Conservation (phyloP, 2,329 filamentous ascomycete genomes). For the Blastomyces silverae region DNA sequence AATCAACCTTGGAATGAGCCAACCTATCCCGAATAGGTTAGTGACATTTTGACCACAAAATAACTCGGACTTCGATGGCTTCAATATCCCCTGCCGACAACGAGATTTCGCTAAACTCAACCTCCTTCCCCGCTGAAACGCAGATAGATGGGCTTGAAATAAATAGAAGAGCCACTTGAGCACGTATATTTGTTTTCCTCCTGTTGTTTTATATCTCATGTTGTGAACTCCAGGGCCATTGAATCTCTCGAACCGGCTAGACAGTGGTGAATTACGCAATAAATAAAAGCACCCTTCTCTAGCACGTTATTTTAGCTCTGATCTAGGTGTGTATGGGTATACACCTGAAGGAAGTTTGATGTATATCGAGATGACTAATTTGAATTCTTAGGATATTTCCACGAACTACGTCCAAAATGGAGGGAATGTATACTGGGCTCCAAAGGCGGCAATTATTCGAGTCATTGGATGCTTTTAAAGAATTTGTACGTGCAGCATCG, state of each 20-base stretch:
- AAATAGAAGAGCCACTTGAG: not conserved
- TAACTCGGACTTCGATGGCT: not conserved
- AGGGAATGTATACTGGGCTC: constrained; percentile 38
- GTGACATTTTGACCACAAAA: not conserved
- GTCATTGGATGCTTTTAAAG: constrained; percentile 38
- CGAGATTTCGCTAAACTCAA: not conserved
- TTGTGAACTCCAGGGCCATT: not conserved
- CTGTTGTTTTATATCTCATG: not conserved
- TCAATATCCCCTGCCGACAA: not conserved
- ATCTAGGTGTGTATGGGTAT: not conserved
- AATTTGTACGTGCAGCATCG: constrained; percentile 36
- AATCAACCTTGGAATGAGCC: not conserved
- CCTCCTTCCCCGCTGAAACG: not conserved
- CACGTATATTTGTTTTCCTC: not conserved
- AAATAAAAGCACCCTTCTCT: not conserved
- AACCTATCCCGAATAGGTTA: not conserved
- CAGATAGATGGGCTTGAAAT: not conserved
- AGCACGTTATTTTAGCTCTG: not conserved
- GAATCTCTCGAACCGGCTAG: not conserved
- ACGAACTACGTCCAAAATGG: constrained; percentile 22
- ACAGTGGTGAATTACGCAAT: not conserved
- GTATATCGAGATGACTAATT: not conserved
- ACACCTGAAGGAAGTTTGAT: not conserved
- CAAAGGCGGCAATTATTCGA: constrained; percentile 35
- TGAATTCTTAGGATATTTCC: not conserved